Conservation (phyloP, 331 rosid species). For the Erythrophleum ivorense region DNA sequence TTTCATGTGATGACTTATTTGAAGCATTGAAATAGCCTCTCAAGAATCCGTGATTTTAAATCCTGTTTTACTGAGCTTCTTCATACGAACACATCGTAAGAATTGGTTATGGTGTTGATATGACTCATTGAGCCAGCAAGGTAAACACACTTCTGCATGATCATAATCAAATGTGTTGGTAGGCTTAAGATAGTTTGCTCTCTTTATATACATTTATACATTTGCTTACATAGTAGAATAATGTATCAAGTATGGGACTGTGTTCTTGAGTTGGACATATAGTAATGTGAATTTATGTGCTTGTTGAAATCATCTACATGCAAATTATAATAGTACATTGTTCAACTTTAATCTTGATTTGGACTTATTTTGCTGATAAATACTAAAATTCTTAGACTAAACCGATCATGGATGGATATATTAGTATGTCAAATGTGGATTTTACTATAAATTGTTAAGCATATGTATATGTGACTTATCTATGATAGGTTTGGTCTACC, state of each 20-base stretch:
- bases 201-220: not conserved
- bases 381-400: not conserved
- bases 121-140: not conserved
- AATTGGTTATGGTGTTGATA: constrained; percentile 11
- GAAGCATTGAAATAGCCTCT: not conserved
- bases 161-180: not conserved
- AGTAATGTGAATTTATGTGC: not conserved
- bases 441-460: not conserved
- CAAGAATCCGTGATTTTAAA: not conserved
- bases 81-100: not conserved
- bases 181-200: not conserved
- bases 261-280: not conserved
- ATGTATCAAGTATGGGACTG: not conserved
- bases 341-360: constrained; percentile 11
- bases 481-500: not conserved
- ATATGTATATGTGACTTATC: not conserved
- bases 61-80: not conserved
- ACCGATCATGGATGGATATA: not conserved
- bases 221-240: constrained; percentile 7
- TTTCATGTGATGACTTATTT: not conserved
- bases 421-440: not conserved
- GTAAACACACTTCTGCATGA: constrained; percentile 3
- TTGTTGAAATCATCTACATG: not conserved
- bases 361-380: constrained; percentile 25
- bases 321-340: not conserved